Conservation (phyloP, 2,329 filamentous ascomycete species). For the Lasiodiplodia hormozganensis region DNA sequence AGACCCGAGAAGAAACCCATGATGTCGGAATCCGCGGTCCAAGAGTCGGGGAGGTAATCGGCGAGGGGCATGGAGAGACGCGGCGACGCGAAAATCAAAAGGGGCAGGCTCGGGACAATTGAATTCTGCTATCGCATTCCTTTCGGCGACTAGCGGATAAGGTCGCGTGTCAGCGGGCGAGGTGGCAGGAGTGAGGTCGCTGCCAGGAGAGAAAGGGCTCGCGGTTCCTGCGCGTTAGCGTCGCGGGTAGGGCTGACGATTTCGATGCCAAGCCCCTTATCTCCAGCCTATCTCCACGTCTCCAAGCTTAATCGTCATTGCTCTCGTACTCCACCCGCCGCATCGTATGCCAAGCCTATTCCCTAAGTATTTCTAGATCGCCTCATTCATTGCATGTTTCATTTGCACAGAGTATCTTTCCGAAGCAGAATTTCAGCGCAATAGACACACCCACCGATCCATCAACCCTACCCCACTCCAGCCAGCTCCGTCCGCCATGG, state of each 20-base stretch:
- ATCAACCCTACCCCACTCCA: not conserved
- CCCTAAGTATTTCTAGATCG: not conserved
- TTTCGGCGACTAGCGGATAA: not conserved
- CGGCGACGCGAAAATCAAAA: not conserved
- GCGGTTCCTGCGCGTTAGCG: slow-evolving; percentile 21
- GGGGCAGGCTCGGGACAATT: not conserved
- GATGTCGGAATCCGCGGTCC: slow-evolving; percentile 27
- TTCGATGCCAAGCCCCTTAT: slow-evolving; percentile 19
- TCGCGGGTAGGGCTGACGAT: slow-evolving; percentile 25
- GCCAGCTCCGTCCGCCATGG: slow-evolving; percentile 3
- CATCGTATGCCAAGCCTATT: not conserved
- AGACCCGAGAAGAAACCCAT: slow-evolving; percentile 48
- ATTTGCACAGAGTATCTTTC: not conserved
- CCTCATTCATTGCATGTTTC: not conserved
- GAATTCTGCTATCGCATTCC: slow-evolving; percentile 15
- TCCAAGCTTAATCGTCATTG: slow-evolving; percentile 1
- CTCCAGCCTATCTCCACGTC: slow-evolving; percentile 24
- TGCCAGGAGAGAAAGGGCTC: slow-evolving; percentile 22
- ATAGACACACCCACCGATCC: not conserved
- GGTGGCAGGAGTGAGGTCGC: not conserved
- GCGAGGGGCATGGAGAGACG: slow-evolving; percentile 23
- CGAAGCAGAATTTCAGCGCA: not conserved
- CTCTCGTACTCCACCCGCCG: not conserved
- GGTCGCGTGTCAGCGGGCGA: slow-evolving; percentile 8
- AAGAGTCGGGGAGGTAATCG: slow-evolving; percentile 28